Evolutionary conservation across 192 early-diverging fungal species (phyloP), one percentile per base, ranked within the genome.

Genomic region (Umbelopsis ramanniana): DNA sequence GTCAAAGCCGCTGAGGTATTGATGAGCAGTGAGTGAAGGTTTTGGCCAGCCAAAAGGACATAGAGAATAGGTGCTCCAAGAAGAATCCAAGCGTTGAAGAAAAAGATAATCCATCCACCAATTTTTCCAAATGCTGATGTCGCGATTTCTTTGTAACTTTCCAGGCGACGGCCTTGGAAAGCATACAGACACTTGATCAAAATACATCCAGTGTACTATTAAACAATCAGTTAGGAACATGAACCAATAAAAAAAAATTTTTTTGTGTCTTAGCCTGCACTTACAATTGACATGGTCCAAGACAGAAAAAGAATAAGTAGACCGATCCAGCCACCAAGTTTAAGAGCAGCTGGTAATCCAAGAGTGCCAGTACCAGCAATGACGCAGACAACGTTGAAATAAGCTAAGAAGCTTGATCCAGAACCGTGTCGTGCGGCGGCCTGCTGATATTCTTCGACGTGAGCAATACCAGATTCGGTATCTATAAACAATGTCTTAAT

Each of bases 361-460:
- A 95, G 86, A 29, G 93, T 88, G 14, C 95, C 95, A n/a, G 90
- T 91, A 48, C 94, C 94, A 10, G 92, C 92, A 19, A 91, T 88
- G n/a, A 92, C 89, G 74, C 93, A 95, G 6, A 88, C 81, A 9
- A 90, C 79, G 71, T 87, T 88, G n/a, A 88, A 77, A 47, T 84
- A 88, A 22, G 85, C 89, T 8, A 83, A 74, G 43, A 85, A 79
- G 46, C 80, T 83, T 23, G 85, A 87, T 3, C 85, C 88, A 6
- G 15, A 35, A 14, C 29, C 57, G 35, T 63, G 57, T 29, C 57
- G 26, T 19, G 48, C 48, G 1, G 15, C 15, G 9, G 48, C 5
- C 17, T 0, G 8, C 23, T 54, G 50, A 19, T 1, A 15, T 0
- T 52, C 24, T 35, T 29, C 14, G 15, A 37, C 12, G 17, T 35